Evolutionary conservation across 192 early-diverging fungal species (phyloP).

Genomic region (Chytriomyces confervae): DNA sequence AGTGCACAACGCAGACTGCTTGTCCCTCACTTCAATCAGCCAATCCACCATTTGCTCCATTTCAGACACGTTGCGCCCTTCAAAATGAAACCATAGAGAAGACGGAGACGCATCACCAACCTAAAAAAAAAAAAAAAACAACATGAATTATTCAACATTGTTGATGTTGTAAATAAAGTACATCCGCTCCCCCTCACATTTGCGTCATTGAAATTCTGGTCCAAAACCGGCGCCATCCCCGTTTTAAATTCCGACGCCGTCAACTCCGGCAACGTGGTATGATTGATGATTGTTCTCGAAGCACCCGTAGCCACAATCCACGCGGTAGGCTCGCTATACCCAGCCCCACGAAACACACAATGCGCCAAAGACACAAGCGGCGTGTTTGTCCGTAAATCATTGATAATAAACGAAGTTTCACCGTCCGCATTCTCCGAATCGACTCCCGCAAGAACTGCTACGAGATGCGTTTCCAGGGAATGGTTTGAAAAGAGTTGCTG

Average conservation of each 20-base stretch:
- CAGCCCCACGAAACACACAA: slow-evolving; percentile 35
- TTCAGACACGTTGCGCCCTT: slow-evolving; percentile 63
- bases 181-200: not conserved
- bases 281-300: slow-evolving; percentile 69
- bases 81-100: slow-evolving; percentile 69
- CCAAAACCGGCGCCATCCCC: slow-evolving; percentile 55
- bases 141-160: no score
- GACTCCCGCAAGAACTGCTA: slow-evolving; percentile 31
- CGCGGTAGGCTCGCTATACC: slow-evolving; percentile 46
- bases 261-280: slow-evolving; percentile 66
- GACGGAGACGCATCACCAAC: not conserved
- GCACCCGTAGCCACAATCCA: slow-evolving; percentile 68
- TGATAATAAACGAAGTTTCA: slow-evolving; percentile 14
- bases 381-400: slow-evolving; percentile 1
- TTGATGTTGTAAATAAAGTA: no score
- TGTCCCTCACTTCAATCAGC: slow-evolving; percentile 50
- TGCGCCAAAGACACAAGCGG: slow-evolving; percentile 22
- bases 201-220: slow-evolving; percentile 17
- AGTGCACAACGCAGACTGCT: not conserved
- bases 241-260: slow-evolving; percentile 60
- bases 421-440: not conserved
- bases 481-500: not conserved
- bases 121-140: not conserved
- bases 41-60: slow-evolving; percentile 60
- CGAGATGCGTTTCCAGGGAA: slow-evolving; percentile 5